Conservation (phyloP, 352 stramenopile species). For the Globisporangium radiosum region DNA sequence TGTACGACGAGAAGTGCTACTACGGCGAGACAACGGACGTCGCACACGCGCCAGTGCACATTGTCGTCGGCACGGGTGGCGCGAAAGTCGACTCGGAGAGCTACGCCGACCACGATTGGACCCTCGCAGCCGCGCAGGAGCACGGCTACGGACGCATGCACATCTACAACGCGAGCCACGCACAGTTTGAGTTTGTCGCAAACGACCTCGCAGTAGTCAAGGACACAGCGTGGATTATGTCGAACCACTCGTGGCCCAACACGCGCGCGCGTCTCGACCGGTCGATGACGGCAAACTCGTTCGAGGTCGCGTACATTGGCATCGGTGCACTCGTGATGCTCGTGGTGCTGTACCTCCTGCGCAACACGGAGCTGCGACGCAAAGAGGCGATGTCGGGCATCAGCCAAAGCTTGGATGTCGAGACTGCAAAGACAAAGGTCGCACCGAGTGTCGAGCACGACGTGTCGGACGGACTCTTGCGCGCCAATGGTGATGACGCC, state of each 20-base stretch:
- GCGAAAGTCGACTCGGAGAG: constrained; percentile 25
- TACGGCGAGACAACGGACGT: constrained; percentile 12
- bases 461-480: constrained; percentile 1
- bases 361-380: constrained; percentile 3
- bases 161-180: constrained; percentile 46
- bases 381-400: constrained; percentile 2
- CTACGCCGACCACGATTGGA: constrained; percentile 24
- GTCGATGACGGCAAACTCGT: constrained; percentile 1
- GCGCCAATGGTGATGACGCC: neutral
- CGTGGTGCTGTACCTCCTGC: constrained; percentile 1
- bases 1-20: constrained; percentile 41
- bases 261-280: constrained; percentile 21
- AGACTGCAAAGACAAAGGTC: neutral
- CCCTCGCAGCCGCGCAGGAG: constrained; percentile 5
- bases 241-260: constrained; percentile 39
- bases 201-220: constrained; percentile 13
- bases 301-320: constrained; percentile 3
- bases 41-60: constrained; percentile 40
- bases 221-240: constrained; percentile 27
- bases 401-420: neutral
- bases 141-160: constrained; percentile 45
- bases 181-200: constrained; percentile 48
- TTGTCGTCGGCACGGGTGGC: constrained; percentile 47
- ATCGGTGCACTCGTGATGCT: constrained; percentile 2
- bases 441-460: constrained; percentile 1